Evolutionary conservation across 768 basidiomycete species (phyloP), one percentile per base, ranked within the genome.

Genomic region (Candolleomyces eurysporus): DNA sequence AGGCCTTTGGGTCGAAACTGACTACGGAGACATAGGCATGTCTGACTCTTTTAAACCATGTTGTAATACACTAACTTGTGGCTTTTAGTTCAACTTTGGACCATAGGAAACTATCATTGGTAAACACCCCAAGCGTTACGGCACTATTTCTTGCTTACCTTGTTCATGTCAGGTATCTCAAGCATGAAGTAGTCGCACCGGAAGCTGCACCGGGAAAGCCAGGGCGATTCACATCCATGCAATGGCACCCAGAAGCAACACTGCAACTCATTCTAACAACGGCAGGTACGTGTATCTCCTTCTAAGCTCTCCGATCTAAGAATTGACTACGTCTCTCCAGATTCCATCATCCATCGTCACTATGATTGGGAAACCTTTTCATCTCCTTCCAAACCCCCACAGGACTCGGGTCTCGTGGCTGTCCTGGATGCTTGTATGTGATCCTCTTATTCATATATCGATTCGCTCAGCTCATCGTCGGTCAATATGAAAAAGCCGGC

Each of bases 91-190:
- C 97, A 99, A 75, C 77, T 98, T 0, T 99, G 95, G 94, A 91
- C 93, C 1, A 92, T 83, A 7, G 88, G 91, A 32, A 99, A 99
- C 70, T 98, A 97, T 72, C 89, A 98, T 69, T 98, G 97, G 94
- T 91, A 65, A 26, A 70, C 32, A 11, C 19, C 26, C 3, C 19
- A 6, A 31, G 40, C 57, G 0, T 5, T 36, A 21, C 54, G 13
- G 14, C 48, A 32, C 58, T 14, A 31, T 26, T 52, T 13, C 31
- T 9, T 52, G 52, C 22, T 21, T 50, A 46, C 19, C 62, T 14
- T 50, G 48, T 2, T 42, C 42, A 36, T 50, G 42, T 16, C 60
- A 92, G 91, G 91, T 97, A 98, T 75, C 83, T 98, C 61, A 98
- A 98, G 74, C 94, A 96, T 70, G 93, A 96, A 70, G 78, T 97